These are phyloP conservation scores for Blastocystis sp. DNA, from an alignment of 352 stramenopile species.

Conservation along the genomic window DNA sequence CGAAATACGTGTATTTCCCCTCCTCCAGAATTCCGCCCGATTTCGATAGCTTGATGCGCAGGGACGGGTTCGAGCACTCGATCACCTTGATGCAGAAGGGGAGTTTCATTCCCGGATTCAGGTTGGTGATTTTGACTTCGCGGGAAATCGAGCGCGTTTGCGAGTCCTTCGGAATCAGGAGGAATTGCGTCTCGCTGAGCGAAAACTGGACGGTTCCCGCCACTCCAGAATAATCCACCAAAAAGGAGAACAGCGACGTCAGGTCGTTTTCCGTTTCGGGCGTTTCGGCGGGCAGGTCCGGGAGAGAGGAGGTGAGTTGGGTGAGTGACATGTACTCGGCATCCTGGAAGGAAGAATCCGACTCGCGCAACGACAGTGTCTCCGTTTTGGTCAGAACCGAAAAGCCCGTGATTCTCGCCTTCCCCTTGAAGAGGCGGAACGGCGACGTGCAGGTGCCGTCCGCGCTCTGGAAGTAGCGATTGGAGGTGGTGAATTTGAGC, in stretches of 20 bases:
- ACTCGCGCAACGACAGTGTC: neutral
- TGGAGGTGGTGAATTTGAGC: slow-evolving; percentile 15
- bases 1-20: slow-evolving; percentile 44
- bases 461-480: slow-evolving; percentile 14
- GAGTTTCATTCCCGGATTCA: slow-evolving; percentile 54
- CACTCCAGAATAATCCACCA: slow-evolving; percentile 25
- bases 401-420: neutral
- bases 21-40: slow-evolving; percentile 36
- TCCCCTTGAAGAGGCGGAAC: neutral
- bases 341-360: neutral
- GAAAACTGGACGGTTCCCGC: slow-evolving; percentile 15
- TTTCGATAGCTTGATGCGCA: neutral
- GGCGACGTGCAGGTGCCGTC: neutral
- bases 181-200: neutral
- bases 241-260: slow-evolving; percentile 48
- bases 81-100: slow-evolving; percentile 18
- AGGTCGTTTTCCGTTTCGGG: neutral
- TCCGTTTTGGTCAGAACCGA: slow-evolving; percentile 15
- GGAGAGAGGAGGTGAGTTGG: neutral
- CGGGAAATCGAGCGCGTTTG: neutral
- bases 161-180: neutral
- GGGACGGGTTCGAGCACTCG: neutral
- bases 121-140: slow-evolving; percentile 45
- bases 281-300: neutral
- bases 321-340: neutral